Evolutionary conservation across 2,329 filamentous ascomycete species (phyloP), one percentile per base, ranked within the genome.

Genomic region (Corinectria fuckeliana): DNA sequence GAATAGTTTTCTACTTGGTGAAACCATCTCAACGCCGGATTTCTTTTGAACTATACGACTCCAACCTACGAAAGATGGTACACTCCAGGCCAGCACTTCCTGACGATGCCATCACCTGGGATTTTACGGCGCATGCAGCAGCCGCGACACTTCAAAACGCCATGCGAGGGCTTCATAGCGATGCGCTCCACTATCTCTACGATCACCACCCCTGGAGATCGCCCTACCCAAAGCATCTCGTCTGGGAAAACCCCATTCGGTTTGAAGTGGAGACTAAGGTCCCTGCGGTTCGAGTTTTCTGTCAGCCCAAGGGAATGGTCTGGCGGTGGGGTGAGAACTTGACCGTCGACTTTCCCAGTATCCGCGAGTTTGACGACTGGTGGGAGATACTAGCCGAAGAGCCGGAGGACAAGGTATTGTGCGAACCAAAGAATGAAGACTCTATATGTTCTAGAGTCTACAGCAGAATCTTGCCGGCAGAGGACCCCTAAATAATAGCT

Each of bases 1-100:
- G 36, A 49, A n/a, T 39, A 58, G 13, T 54, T 36, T n/a, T 42
- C 36, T 3, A 56, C 45, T 2, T 61, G 58, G 58, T 61, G 57
- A 53, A 57, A 54, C 9, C n/a, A 30, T 9, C 42, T 32, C 8
- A 21, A 48, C 13, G 39, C 36, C 3, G 30, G 18, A 3, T 53
- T 32, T 16, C 21, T 6, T 55, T 58, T 18, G 49, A 57, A 7
- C 32, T 63, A 3, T 41, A 41, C 5, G 61, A 63, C 14, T 21
- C 20, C 5, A 58, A 36, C 13, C 16, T 55, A 5, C 25, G 61
- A 7, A 63, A 63, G 47, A 44, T 2, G 1, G 51, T 62, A 4
- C 36, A 56, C 21, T 47, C 48, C 6, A 23, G 47, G 6, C 56
- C 60, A 5, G 42, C 54, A 1, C 13, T 53, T 21, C 2, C 23